Base-by-base conservation (phyloP, 176 grass and related monocot genomes). In the Elaeis guineensis region DNA sequence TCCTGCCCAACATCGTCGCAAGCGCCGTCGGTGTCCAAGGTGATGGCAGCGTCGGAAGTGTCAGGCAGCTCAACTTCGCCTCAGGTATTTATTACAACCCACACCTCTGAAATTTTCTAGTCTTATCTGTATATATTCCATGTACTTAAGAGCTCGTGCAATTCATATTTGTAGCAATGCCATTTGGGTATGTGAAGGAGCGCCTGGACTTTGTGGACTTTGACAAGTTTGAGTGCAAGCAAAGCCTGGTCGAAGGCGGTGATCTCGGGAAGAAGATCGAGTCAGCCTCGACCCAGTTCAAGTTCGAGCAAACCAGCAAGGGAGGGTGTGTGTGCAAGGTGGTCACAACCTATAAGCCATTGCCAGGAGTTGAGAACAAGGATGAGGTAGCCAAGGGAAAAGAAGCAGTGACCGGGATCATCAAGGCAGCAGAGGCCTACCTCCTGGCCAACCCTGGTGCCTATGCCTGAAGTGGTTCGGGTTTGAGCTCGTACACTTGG, bases 61-160 rank as follows among this genome's bases (percentile, higher is more conserved):
- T 95, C 17, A 95, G 86, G 55, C 77, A 95, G 75, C 83, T 89
- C 77, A 89, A 95, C 75, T 95, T 95, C 73, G 77, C 76, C 19
- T 57, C 79, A 25, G 73, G 86, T n/a, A n/a, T n/a, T n/a, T 26
- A 44, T 14, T 44, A 44, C 8, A 12, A 2, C 35, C 35, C 35
- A 2, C 8, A 12, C 35, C 35, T 12, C 1, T 12, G 1, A 44
- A 30, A 30, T 6, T 30, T 30, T 7, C 28, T 30, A 30, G 28
- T 30, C 5, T 23, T 4, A 26, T 26, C 1, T 26, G 4, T 4
- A 26, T 26, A 26, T 4, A 35, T 35, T 44, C 2, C 35, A 8
- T 44, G 2, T 44, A 44, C 9, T 8, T 12, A 1, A 5, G 1
- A 12, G 6, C 2, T 44, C 9, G 35, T 44, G 35, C 35, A 7